phyloP scores from a whole-genome alignment of 2,329 filamentous ascomycete species.

The Talaromyces funiculosus region DNA sequence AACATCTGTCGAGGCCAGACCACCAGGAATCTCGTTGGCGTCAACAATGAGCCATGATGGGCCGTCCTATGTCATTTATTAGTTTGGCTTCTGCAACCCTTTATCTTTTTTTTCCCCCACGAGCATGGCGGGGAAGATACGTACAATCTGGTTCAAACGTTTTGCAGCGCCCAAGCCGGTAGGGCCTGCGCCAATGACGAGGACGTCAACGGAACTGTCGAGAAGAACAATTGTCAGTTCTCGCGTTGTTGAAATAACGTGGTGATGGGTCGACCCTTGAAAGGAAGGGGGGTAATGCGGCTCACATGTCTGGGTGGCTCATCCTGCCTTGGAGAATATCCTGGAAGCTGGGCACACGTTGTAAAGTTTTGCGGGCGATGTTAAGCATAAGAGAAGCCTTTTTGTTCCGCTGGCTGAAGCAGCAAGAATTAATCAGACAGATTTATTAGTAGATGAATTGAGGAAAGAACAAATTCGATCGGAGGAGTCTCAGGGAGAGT shows the following conservation, averaged over 20 bases:
- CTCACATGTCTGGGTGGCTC: constrained; percentile 43
- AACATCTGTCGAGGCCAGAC: constrained; percentile 90
- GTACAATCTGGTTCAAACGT: constrained; percentile 91
- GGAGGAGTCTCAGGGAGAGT: constrained; percentile 19
- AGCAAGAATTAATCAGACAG: constrained; percentile 17
- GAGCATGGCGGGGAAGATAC: constrained; percentile 29
- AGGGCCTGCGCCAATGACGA: constrained; percentile 95
- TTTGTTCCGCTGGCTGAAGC: constrained; percentile 23
- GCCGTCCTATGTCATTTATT: constrained; percentile 58
- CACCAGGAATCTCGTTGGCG: constrained; percentile 83
- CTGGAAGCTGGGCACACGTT: constrained; percentile 42
- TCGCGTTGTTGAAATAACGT: background rate
- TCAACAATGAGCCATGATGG: constrained; percentile 97
- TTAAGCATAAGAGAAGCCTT: constrained; percentile 38
- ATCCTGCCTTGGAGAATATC: constrained; percentile 44
- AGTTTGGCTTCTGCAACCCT: constrained; percentile 15
- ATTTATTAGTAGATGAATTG: constrained; percentile 15
- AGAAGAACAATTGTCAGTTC: constrained; percentile 15
- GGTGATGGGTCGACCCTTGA: background rate
- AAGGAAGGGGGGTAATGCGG: background rate
- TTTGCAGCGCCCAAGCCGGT: constrained; percentile 97
- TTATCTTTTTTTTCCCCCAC: background rate
- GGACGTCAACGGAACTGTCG: constrained; percentile 81
- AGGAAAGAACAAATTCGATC: constrained; percentile 4
- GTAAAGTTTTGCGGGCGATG: constrained; percentile 39